A percentile compares a stretch with the other conserved stretches of the same genome.
Evolutionary conservation across 1,284 basidiomycete genomes (phyloP).

Genomic region (Kwoniella shivajii): DNA sequence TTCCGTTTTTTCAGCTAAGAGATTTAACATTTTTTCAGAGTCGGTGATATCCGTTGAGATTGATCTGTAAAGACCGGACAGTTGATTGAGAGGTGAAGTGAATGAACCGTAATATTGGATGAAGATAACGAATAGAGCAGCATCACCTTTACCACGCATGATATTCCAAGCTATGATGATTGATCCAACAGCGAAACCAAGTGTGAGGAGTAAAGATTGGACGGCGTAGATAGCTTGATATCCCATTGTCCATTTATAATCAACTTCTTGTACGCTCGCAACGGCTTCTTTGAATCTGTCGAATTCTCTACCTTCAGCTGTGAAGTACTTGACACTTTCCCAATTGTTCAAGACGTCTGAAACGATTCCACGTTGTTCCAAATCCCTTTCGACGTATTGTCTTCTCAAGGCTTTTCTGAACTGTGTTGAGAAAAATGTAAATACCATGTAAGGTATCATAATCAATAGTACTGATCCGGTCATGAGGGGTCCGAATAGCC

Average conservation of each 20-base stretch:
- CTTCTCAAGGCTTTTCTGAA: slow-evolving; percentile 85
- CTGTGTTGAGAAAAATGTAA: slow-evolving; percentile 84
- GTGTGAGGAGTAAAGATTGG: slow-evolving; percentile 91
- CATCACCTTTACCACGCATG: slow-evolving; percentile 82
- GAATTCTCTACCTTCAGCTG: slow-evolving; percentile 89
- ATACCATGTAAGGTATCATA: slow-evolving; percentile 89
- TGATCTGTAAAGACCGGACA: slow-evolving; percentile 93
- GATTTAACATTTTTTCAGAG: slow-evolving; percentile 91
- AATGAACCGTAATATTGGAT: slow-evolving; percentile 97
- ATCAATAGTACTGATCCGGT: slow-evolving; percentile 81
- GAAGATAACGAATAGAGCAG: slow-evolving; percentile 96
- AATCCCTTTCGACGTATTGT: slow-evolving; percentile 91
- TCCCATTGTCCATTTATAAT: slow-evolving; percentile 88
- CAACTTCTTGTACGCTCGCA: slow-evolving; percentile 82
- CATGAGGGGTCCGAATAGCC: slow-evolving; percentile 84
- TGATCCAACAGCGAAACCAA: slow-evolving; percentile 87
- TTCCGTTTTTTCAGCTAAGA: slow-evolving; percentile 81
- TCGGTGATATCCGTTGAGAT: slow-evolving; percentile 91
- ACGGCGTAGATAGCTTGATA: slow-evolving; percentile 89
- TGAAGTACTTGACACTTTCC: slow-evolving; percentile 98
- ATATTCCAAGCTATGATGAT: slow-evolving; percentile 91
- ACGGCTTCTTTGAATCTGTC: slow-evolving; percentile 86
- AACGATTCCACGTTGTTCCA: slow-evolving; percentile 87
- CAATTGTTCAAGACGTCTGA: slow-evolving; percentile 98
- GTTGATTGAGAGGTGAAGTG: slow-evolving; percentile 89